Evolutionary conservation across 768 basidiomycete species (phyloP).

Genomic region (Strobilomyces dryophilus): DNA sequence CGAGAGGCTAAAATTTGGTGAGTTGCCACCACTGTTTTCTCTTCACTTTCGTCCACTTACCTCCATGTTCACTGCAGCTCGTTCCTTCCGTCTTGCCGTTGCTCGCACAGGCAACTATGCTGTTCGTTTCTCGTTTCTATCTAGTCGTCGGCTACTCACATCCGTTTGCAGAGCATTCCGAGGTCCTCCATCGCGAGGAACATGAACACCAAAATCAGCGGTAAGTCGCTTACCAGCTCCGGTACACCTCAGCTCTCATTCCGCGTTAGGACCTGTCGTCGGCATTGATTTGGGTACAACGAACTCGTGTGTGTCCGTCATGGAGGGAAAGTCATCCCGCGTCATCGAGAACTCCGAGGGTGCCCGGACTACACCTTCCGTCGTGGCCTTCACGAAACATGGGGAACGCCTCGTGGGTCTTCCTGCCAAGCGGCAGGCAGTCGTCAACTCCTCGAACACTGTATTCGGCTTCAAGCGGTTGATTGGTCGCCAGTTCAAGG

Average conservation of each 20-base stretch:
- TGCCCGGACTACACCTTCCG: constrained; percentile 95
- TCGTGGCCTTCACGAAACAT: constrained; percentile 98
- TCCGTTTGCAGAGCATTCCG: constrained; percentile 49
- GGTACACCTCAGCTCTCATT: neutral
- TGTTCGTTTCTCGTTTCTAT: constrained; percentile 34
- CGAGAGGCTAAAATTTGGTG: constrained; percentile 41
- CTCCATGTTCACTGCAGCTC: constrained; percentile 71
- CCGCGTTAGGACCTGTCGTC: constrained; percentile 68
- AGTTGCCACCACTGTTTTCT: constrained; percentile 43
- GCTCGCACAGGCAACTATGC: constrained; percentile 62
- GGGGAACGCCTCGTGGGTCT: constrained; percentile 95
- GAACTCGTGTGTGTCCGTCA: constrained; percentile 88
- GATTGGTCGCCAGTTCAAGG: constrained; percentile 89
- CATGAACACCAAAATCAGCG: constrained; percentile 94
- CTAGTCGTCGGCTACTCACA: neutral
- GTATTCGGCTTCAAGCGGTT: constrained; percentile 93
- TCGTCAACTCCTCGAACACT: constrained; percentile 93
- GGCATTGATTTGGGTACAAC: constrained; percentile 97
- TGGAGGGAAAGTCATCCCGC: constrained; percentile 93
- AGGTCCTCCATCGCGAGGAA: constrained; percentile 79
- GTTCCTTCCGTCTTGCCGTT: constrained; percentile 56
- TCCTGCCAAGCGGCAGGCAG: constrained; percentile 95
- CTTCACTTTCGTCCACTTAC: constrained; percentile 37
- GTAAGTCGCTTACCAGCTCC: constrained; percentile 36
- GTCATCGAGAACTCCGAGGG: constrained; percentile 99